phyloP scores from a whole-genome alignment of 768 basidiomycete species.

The Leccinum longicurvipes region DNA sequence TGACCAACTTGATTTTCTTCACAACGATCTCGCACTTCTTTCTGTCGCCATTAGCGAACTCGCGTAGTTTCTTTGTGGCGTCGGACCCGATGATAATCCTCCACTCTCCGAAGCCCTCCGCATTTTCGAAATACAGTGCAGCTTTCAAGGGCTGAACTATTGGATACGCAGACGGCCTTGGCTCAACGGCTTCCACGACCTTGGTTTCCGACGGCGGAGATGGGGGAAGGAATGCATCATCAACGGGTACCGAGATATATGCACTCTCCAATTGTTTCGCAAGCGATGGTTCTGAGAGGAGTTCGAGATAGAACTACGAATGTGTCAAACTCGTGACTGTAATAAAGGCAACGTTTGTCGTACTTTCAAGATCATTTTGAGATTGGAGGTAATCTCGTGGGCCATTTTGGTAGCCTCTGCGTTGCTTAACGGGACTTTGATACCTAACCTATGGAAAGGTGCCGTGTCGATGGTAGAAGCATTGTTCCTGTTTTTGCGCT shows the following conservation, averaged over 20 bases:
- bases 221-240: background rate
- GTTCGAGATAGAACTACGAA: conserved; percentile 25
- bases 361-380: conserved; percentile 32
- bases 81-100: conserved; percentile 50
- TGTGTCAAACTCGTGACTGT: background rate
- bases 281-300: conserved; percentile 16
- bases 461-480: conserved; percentile 20
- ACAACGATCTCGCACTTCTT: conserved; percentile 51
- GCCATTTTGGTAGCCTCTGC: conserved; percentile 18
- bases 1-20: conserved; percentile 64
- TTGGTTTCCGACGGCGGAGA: background rate
- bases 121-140: conserved; percentile 56
- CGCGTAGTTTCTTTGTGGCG: conserved; percentile 48
- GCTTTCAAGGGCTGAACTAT: conserved; percentile 57
- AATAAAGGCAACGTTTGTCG: background rate
- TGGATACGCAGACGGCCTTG: conserved; percentile 35
- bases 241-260: conserved; percentile 2
- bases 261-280: conserved; percentile 6
- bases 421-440: conserved; percentile 23
- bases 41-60: conserved; percentile 41
- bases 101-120: conserved; percentile 64
- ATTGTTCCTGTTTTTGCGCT: conserved; percentile 13
- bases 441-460: conserved; percentile 30
- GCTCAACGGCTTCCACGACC: background rate
- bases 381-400: conserved; percentile 17